These are phyloP conservation scores for Platismatia glauca DNA, from an alignment of 495 filamentous ascomycete species.

Conservation along the genomic window DNA sequence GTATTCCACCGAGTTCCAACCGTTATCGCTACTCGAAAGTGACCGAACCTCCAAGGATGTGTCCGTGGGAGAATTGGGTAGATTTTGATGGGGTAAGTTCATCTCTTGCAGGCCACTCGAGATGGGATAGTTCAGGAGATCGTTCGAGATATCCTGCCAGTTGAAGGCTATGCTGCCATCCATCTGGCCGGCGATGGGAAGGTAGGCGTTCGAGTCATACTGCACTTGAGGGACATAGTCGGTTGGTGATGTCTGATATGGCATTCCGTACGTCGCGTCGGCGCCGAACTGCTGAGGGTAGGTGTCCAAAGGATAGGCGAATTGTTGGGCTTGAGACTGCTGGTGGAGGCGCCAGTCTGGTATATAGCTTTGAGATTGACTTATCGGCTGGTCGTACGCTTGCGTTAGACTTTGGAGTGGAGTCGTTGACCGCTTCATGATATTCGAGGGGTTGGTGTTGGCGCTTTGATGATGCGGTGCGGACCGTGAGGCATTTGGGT, in stretches of 20 bases:
- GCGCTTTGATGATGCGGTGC: conserved; percentile 17
- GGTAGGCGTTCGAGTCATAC: conserved; percentile 53
- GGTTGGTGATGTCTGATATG: conserved; percentile 52
- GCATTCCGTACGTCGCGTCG: conserved; percentile 37
- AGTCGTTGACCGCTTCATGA: conserved; percentile 27
- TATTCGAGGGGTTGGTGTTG: conserved; percentile 17
- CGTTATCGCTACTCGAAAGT: conserved; percentile 72
- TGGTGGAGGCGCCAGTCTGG: conserved; percentile 35
- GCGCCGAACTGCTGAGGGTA: conserved; percentile 40
- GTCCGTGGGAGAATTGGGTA: conserved; percentile 64
- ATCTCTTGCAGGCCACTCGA: conserved; percentile 32
- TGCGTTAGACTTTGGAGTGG: conserved; percentile 23
- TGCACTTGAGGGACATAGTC: conserved; percentile 60
- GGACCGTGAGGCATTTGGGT: conserved; percentile 19
- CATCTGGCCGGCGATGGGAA: conserved; percentile 56
- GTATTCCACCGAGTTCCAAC: conserved; percentile 68
- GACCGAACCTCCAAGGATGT: conserved; percentile 79
- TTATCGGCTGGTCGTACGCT: conserved; percentile 16
- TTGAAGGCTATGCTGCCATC: conserved; percentile 56
- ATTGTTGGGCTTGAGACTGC: conserved; percentile 32
- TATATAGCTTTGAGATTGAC: conserved; percentile 35
- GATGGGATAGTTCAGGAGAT: conserved; percentile 42
- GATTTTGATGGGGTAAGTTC: conserved; percentile 35
- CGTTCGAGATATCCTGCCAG: conserved; percentile 64
- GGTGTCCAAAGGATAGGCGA: conserved; percentile 23